Evolutionary conservation across 1,139 yeast species (phyloP).

Genomic region (Sugiyamaella xylanicola): DNA sequence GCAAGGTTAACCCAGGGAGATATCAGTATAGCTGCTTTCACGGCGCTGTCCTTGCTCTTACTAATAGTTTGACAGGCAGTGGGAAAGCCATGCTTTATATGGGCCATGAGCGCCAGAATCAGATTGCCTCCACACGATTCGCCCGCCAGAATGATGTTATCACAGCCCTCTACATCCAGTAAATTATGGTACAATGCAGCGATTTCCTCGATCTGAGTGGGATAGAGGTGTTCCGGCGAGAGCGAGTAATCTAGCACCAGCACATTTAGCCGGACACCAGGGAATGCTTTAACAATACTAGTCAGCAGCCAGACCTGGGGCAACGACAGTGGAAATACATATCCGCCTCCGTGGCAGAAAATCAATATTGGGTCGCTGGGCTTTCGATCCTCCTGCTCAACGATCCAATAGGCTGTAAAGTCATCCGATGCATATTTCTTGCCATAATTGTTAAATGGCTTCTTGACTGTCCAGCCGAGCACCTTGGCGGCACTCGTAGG

Average conservation of each 20-base stretch:
- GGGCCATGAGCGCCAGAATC: constrained; percentile 43
- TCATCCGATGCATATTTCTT: constrained; percentile 4
- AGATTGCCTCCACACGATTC: constrained; percentile 54
- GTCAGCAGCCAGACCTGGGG: constrained; percentile 36
- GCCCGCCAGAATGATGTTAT: constrained; percentile 46
- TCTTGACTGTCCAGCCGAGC: background rate
- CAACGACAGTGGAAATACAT: constrained; percentile 41
- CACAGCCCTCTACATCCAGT: constrained; percentile 39
- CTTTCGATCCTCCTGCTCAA: constrained; percentile 32
- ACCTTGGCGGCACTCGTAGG: constrained; percentile 9
- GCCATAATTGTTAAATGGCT: constrained; percentile 11
- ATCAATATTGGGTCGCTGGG: constrained; percentile 35
- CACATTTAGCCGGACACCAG: constrained; percentile 37
- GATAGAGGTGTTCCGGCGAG: constrained; percentile 43
- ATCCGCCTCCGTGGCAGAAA: constrained; percentile 51
- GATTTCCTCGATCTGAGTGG: constrained; percentile 47
- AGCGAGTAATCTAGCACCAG: constrained; percentile 47
- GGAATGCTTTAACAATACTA: constrained; percentile 5
- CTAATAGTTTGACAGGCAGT: constrained; percentile 29
- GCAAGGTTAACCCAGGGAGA: constrained; percentile 51
- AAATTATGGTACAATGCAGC: constrained; percentile 42
- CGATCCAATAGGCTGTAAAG: constrained; percentile 31
- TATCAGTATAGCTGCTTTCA: constrained; percentile 42
- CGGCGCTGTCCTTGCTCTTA: constrained; percentile 28
- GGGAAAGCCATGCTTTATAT: constrained; percentile 36